Evolutionary conservation across 2,329 filamentous ascomycete genomes (phyloP).

Genomic region (Metarhizium album): DNA sequence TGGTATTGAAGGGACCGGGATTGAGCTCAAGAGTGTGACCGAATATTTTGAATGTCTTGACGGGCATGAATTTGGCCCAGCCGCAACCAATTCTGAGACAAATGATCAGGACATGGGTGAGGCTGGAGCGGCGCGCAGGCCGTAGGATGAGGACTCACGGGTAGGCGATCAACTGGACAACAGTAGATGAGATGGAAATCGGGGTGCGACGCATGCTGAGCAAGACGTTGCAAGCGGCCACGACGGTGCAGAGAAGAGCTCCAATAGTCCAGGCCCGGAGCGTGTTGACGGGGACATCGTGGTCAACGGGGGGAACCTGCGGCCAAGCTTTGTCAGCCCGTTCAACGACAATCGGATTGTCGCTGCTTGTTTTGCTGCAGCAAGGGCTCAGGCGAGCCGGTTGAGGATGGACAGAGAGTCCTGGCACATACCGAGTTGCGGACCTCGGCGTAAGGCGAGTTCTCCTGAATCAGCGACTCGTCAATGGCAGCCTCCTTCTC

Average conservation of each 20-base stretch:
- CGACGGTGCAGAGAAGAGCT: slow-evolving; percentile 44
- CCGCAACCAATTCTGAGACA: slow-evolving; percentile 16
- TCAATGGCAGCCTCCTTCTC: slow-evolving; percentile 36
- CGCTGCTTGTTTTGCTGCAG: not conserved
- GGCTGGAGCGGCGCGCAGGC: not conserved
- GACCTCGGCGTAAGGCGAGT: slow-evolving; percentile 30
- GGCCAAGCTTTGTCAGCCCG: not conserved
- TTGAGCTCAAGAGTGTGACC: slow-evolving; percentile 25
- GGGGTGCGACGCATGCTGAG: slow-evolving; percentile 39
- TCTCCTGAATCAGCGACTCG: slow-evolving; percentile 36
- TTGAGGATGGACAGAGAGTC: not conserved
- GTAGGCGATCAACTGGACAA: slow-evolving; percentile 44
- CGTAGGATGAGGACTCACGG: slow-evolving; percentile 20
- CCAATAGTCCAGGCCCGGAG: slow-evolving; percentile 51
- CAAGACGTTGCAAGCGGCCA: slow-evolving; percentile 45
- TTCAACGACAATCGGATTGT: not conserved
- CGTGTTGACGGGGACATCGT: slow-evolving; percentile 45
- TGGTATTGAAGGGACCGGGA: slow-evolving; percentile 32
- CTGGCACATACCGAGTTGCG: slow-evolving; percentile 13
- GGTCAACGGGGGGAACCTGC: slow-evolving; percentile 30
- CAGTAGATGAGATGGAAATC: slow-evolving; percentile 40
- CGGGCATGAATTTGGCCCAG: slow-evolving; percentile 24
- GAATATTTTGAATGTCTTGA: slow-evolving; percentile 19
- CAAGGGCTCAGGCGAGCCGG: not conserved
- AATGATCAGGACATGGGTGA: not conserved